Evolutionary conservation across 768 basidiomycete species (phyloP).

Genomic region (Suillus bovinus): DNA sequence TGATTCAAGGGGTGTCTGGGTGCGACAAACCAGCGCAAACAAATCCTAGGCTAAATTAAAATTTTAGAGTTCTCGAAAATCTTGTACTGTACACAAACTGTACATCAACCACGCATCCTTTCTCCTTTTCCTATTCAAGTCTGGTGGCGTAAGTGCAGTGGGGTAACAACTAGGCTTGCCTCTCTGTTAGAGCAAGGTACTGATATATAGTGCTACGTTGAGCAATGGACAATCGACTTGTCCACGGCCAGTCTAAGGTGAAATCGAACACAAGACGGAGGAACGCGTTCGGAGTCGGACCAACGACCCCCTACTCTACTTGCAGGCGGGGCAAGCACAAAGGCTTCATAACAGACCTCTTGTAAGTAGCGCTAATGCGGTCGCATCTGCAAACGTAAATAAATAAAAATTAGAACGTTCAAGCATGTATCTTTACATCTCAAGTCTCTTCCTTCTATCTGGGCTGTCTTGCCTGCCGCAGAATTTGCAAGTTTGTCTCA

Average conservation of each 20-base stretch:
- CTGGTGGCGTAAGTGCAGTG: conserved; percentile 38
- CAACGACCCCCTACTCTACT: conserved; percentile 52
- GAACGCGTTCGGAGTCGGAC: conserved; percentile 60
- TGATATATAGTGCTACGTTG: conserved; percentile 36
- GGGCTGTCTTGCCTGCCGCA: too few relatives aligned
- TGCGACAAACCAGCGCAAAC: conserved; percentile 1
- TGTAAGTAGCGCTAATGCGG: conserved; percentile 36
- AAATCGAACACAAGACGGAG: conserved; percentile 49
- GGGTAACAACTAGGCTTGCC: conserved; percentile 31
- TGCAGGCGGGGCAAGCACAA: conserved; percentile 41
- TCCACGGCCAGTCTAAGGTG: conserved; percentile 27
- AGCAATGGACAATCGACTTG: conserved; percentile 41
- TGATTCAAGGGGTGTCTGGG: too few relatives aligned
- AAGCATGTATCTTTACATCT: conserved; percentile 32
- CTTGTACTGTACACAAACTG: too few relatives aligned
- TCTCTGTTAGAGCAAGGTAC: conserved; percentile 32
- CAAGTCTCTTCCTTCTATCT: conserved; percentile 27
- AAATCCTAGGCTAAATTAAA: background rate
- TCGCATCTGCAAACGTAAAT: background rate
- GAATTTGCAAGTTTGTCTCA: too few relatives aligned
- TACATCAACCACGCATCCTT: background rate
- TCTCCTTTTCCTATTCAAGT: conserved; percentile 44
- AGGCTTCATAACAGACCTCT: conserved; percentile 56
- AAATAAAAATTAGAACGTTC: background rate
- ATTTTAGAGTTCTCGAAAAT: too few relatives aligned